Percentiles rank a stretch among this genome's conserved stretches.
Evolutionary conservation across 805 yeast genomes (phyloP).

Genomic region (Pichia phayaonensis): DNA sequence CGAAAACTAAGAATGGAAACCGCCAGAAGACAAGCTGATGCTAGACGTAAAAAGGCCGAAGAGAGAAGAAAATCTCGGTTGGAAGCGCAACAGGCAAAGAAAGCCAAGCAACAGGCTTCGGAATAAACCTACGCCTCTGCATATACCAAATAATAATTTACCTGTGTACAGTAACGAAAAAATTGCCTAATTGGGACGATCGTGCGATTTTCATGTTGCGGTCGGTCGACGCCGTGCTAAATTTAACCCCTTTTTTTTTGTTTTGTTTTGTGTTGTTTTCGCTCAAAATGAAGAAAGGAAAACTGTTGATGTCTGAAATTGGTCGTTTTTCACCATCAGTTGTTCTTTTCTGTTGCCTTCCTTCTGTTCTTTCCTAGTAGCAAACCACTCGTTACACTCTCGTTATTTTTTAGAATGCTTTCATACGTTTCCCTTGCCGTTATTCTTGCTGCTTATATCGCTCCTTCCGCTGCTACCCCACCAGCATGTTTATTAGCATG

Average conservation of each 20-base stretch:
- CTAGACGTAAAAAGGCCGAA: conserved; percentile 6
- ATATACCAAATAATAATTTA: neutral
- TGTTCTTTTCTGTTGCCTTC: neutral
- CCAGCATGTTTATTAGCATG: conserved; percentile 92
- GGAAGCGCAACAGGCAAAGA: neutral
- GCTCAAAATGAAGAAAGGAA: neutral
- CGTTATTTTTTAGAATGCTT: conserved; percentile 5
- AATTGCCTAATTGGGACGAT: neutral
- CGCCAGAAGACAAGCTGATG: conserved; percentile 8
- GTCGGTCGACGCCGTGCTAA: neutral
- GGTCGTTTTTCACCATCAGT: neutral
- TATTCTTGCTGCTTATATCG: conserved; percentile 33
- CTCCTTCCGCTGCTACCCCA: conserved; percentile 52
- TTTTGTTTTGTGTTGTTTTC: neutral
- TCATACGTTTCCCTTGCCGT: conserved; percentile 18
- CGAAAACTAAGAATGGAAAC: conserved; percentile 7
- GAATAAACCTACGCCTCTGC: neutral
- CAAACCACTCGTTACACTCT: neutral
- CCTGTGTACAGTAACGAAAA: neutral
- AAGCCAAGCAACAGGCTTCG: neutral
- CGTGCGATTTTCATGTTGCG: neutral
- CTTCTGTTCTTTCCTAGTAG: neutral
- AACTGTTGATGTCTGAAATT: neutral
- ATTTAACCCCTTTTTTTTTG: neutral
- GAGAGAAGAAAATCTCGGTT: conserved; percentile 5